Conservation (phyloP, 2,329 filamentous ascomycete genomes). For the Pseudogymnoascus sp. region DNA sequence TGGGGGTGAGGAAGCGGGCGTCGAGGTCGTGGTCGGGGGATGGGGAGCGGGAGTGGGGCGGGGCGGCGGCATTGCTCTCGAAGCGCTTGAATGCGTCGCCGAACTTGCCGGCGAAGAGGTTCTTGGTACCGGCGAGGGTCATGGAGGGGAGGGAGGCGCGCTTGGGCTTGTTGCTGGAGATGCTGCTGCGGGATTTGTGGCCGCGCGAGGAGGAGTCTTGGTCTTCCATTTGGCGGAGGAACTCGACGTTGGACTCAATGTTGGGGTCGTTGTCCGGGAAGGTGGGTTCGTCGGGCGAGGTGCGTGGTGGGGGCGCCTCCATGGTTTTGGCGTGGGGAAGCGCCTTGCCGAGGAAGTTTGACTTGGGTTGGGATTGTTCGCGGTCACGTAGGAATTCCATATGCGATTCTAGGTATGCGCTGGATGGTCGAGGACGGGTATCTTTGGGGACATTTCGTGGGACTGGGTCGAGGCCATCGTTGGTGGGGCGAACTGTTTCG, state of each 20-base stretch:
- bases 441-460: conserved; percentile 41
- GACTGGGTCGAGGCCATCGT: conserved; percentile 53
- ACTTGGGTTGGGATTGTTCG: conserved; percentile 38
- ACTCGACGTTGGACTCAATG: conserved; percentile 76
- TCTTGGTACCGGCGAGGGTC: conserved; percentile 68
- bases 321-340: conserved; percentile 17
- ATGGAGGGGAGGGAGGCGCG: conserved; percentile 64
- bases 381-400: conserved; percentile 76
- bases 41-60: conserved; percentile 32
- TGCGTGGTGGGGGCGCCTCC: conserved; percentile 20
- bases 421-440: conserved; percentile 64
- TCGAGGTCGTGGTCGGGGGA: conserved; percentile 36
- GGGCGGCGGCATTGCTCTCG: conserved; percentile 48
- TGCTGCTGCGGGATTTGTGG: conserved; percentile 43
- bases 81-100: conserved; percentile 92
- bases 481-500: conserved; percentile 59
- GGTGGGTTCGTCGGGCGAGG: conserved; percentile 32
- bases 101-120: conserved; percentile 78
- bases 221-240: conserved; percentile 69
- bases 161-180: conserved; percentile 53
- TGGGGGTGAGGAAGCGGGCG: conserved; percentile 52
- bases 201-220: conserved; percentile 45
- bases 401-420: conserved; percentile 75
- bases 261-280: conserved; percentile 43
- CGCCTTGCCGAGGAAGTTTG: conserved; percentile 24